phyloP scores from a whole-genome alignment of 1,284 basidiomycete genomes.

The Cystobasidiaceae sp. region DNA sequence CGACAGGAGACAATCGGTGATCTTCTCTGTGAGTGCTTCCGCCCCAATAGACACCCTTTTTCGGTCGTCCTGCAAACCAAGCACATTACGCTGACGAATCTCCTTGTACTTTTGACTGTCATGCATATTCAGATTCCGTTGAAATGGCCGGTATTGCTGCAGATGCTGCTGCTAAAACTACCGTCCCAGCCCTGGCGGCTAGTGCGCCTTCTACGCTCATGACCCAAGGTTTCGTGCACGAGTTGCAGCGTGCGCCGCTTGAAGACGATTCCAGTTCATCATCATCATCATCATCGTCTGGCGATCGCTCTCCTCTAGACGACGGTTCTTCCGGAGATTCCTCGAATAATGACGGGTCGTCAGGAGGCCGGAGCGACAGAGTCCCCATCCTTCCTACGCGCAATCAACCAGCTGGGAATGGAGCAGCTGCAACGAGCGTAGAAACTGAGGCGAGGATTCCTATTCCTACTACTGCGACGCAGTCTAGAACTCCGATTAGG shows the following conservation, averaged over 20 bases:
- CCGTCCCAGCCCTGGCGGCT: slow-evolving; percentile 5
- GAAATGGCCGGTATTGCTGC: not conserved
- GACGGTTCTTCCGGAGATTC: not conserved
- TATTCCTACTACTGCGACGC: no score
- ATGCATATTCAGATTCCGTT: not conserved
- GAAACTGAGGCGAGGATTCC: not conserved
- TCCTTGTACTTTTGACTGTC: no score
- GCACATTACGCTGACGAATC: no score
- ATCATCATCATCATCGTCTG: not conserved
- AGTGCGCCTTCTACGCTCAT: not conserved
- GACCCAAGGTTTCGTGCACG: not conserved
- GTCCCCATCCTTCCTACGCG: no score
- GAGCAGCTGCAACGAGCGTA: no score
- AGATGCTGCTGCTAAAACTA: not conserved
- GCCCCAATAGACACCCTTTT: no score
- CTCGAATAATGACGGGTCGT: not conserved
- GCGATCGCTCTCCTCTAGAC: not conserved
- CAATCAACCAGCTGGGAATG: no score
- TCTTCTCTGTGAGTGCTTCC: no score
- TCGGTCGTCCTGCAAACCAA: no score
- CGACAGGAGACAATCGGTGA: no score
- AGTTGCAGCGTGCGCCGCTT: not conserved
- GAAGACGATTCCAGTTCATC: not conserved
- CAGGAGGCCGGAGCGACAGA: not conserved
- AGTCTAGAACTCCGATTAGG: not conserved